These are phyloP conservation scores for Sordariomycetes sp. DNA, from an alignment of 2,329 filamentous ascomycete species.

Conservation along the genomic window DNA sequence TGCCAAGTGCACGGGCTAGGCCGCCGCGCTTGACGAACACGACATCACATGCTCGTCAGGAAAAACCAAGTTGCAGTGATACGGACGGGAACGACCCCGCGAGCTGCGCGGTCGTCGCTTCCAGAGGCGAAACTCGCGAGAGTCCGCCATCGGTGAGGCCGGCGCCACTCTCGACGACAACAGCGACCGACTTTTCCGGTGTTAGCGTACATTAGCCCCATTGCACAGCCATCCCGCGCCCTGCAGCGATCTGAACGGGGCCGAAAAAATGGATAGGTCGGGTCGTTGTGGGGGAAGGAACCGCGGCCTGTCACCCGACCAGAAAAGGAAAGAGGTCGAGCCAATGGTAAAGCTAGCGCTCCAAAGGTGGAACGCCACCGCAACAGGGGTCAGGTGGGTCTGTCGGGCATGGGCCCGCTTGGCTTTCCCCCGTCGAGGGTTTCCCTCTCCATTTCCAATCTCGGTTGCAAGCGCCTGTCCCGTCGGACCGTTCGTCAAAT, in stretches of 20 bases:
- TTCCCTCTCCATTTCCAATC: background rate
- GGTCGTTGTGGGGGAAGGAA: background rate
- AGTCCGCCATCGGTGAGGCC: too few relatives aligned
- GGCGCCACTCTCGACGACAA: background rate
- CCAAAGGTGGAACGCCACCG: background rate
- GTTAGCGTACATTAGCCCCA: background rate
- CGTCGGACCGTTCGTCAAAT: background rate
- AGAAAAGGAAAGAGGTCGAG: background rate
- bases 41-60: too few relatives aligned
- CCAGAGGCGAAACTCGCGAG: background rate
- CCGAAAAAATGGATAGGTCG: background rate
- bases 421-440: background rate
- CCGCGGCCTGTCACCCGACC: background rate
- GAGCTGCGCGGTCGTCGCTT: background rate
- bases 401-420: background rate
- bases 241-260: background rate
- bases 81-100: background rate
- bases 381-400: too few relatives aligned
- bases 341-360: background rate
- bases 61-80: background rate
- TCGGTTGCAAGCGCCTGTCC: background rate
- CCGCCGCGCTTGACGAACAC: too few relatives aligned
- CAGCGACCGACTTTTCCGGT: background rate
- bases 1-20: too few relatives aligned
- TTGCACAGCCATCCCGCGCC: background rate